These are phyloP conservation scores for Aspergillus cejpii DNA, from an alignment of 2,329 filamentous ascomycete species.

Conservation along the genomic window DNA sequence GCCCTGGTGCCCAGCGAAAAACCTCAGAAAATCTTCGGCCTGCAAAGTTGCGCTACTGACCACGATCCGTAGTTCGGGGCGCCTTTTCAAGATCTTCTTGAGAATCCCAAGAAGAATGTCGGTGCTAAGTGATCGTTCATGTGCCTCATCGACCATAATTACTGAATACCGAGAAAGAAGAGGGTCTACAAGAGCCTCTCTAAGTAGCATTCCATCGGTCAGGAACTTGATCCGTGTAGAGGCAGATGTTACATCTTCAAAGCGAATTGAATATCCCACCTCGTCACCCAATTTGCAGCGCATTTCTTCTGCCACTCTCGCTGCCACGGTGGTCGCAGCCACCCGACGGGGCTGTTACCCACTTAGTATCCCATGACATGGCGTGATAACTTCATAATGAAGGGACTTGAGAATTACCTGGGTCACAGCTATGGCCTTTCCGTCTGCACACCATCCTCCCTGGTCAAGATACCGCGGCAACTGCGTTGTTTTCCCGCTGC, in stretches of 20 bases:
- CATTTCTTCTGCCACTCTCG: slow-evolving; percentile 83
- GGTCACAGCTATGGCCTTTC: slow-evolving; percentile 78
- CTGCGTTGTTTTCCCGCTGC: slow-evolving; percentile 92
- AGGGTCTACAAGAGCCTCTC: slow-evolving; percentile 90
- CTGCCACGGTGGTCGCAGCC: slow-evolving; percentile 82
- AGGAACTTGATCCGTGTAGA: slow-evolving; percentile 88
- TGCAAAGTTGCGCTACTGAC: slow-evolving; percentile 91
- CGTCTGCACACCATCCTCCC: slow-evolving; percentile 80
- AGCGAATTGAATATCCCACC: slow-evolving; percentile 83
- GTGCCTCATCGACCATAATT: slow-evolving; percentile 96
- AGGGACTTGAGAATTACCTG: slow-evolving; percentile 57
- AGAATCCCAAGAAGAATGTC: slow-evolving; percentile 83
- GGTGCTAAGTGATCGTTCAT: slow-evolving; percentile 86
- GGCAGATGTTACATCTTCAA: slow-evolving; percentile 85
- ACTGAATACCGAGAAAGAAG: slow-evolving; percentile 85
- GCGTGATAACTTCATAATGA: background rate
- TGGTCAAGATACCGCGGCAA: slow-evolving; percentile 85
- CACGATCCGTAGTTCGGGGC: slow-evolving; percentile 77
- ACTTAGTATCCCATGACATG: slow-evolving; percentile 7
- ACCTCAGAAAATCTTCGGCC: slow-evolving; percentile 74
- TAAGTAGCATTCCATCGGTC: slow-evolving; percentile 83
- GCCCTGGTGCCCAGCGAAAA: slow-evolving; percentile 55
- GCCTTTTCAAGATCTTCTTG: slow-evolving; percentile 77
- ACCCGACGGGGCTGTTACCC: slow-evolving; percentile 68
- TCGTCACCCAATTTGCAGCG: slow-evolving; percentile 81